phyloP scores from a whole-genome alignment of 306 rosid species.

The Nissolia schottii region DNA sequence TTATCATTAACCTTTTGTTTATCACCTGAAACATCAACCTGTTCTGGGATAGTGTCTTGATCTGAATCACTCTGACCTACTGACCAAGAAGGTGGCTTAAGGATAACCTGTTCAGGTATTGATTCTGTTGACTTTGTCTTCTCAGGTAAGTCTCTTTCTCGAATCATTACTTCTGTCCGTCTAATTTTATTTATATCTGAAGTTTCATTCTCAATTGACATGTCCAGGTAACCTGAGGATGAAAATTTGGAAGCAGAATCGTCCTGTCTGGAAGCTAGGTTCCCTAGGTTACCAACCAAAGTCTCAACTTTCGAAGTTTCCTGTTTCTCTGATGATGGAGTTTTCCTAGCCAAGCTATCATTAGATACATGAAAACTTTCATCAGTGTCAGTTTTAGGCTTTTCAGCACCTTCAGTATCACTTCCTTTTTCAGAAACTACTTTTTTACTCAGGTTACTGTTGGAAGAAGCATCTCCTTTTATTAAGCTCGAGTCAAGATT shows the following conservation, averaged over 20 bases:
- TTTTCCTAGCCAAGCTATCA: slow-evolving; percentile 29
- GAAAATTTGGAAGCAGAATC: slow-evolving; percentile 31
- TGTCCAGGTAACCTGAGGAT: slow-evolving; percentile 26
- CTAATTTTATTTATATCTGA: slow-evolving; percentile 14
- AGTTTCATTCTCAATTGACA: slow-evolving; percentile 27
- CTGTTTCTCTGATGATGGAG: slow-evolving; percentile 36
- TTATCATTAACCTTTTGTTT: slow-evolving; percentile 31
- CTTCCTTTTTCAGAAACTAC: slow-evolving; percentile 39
- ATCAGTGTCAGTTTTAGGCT: slow-evolving; percentile 16
- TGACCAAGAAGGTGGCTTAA: slow-evolving; percentile 23
- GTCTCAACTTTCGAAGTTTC: slow-evolving; percentile 34
- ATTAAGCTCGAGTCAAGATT: slow-evolving; percentile 48
- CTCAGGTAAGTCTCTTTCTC: slow-evolving; percentile 27
- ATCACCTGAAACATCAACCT: slow-evolving; percentile 25
- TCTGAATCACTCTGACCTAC: slow-evolving; percentile 31
- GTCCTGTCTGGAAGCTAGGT: slow-evolving; percentile 32
- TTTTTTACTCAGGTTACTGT: slow-evolving; percentile 31
- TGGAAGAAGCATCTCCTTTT: slow-evolving; percentile 38
- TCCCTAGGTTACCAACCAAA: slow-evolving; percentile 31
- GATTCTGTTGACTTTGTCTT: slow-evolving; percentile 31
- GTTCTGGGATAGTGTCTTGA: slow-evolving; percentile 29
- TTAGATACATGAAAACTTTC: slow-evolving; percentile 33
- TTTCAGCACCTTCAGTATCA: slow-evolving; percentile 35
- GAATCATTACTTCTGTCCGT: slow-evolving; percentile 33
- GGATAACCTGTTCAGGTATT: slow-evolving; percentile 25